phyloP scores from a whole-genome alignment of 2,329 filamentous ascomycete genomes.

The Cordyceps cicadae region DNA sequence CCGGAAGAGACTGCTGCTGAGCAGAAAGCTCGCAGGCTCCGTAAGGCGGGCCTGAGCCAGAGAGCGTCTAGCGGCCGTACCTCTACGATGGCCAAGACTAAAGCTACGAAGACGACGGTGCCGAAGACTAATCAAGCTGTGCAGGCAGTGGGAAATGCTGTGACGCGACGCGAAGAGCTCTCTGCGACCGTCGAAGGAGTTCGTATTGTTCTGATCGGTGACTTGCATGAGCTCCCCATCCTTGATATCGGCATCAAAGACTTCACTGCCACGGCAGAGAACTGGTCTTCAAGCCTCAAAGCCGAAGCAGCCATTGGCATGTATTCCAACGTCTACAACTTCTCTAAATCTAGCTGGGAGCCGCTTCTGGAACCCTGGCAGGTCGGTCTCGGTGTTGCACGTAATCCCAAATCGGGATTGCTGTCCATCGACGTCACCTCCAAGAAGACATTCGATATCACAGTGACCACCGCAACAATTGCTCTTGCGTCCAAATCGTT shows the following conservation, averaged over 20 bases:
- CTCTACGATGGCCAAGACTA: slow-evolving; percentile 42
- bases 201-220: slow-evolving; percentile 87
- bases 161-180: slow-evolving; percentile 59
- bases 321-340: slow-evolving; percentile 96
- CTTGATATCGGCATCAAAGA: slow-evolving; percentile 89
- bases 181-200: slow-evolving; percentile 81
- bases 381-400: slow-evolving; percentile 81
- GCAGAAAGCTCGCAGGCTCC: slow-evolving; percentile 48
- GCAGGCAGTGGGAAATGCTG: slow-evolving; percentile 9
- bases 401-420: slow-evolving; percentile 64
- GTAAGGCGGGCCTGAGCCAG: slow-evolving; percentile 41
- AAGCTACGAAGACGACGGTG: slow-evolving; percentile 29
- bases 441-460: slow-evolving; percentile 84
- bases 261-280: slow-evolving; percentile 74
- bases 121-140: slow-evolving; percentile 20
- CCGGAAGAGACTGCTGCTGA: slow-evolving; percentile 34
- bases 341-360: slow-evolving; percentile 98
- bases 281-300: slow-evolving; percentile 84
- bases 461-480: slow-evolving; percentile 86
- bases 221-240: slow-evolving; percentile 89
- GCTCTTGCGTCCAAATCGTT: slow-evolving; percentile 88
- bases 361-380: slow-evolving; percentile 94
- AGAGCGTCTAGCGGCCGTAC: slow-evolving; percentile 49
- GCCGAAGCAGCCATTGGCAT: slow-evolving; percentile 87
- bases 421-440: slow-evolving; percentile 81